phyloP scores from a whole-genome alignment of 441 rosid genomes.

The Populus trichocarpa region DNA sequence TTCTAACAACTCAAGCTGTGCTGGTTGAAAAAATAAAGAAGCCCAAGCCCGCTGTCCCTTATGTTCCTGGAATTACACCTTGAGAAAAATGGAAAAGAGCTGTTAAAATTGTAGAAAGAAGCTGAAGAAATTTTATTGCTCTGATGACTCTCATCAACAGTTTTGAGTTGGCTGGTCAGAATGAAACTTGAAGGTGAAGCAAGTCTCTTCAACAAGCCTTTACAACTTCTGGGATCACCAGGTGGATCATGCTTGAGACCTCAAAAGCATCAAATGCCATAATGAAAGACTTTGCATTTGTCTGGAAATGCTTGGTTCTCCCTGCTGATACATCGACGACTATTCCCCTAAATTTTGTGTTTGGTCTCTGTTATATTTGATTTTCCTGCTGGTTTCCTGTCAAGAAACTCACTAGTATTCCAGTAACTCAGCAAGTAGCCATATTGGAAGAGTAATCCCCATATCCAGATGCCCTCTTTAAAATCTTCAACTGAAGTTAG shows the following conservation, averaged over 20 bases:
- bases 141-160: neutral
- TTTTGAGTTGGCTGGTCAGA: neutral
- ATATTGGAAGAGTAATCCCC: neutral
- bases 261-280: neutral
- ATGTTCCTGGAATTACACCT: constrained; percentile 67
- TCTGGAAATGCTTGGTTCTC: neutral
- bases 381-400: neutral
- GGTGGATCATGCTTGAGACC: neutral
- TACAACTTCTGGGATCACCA: neutral
- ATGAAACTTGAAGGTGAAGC: neutral
- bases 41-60: constrained; percentile 55
- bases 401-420: neutral
- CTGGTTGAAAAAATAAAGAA: constrained; percentile 58
- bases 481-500: no score
- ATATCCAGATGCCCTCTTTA: neutral
- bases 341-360: neutral
- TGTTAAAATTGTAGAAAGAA: neutral
- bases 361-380: neutral
- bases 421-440: neutral
- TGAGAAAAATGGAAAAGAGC: constrained; percentile 2
- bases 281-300: neutral
- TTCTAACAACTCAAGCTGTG: constrained; percentile 79
- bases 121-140: neutral
- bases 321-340: neutral
- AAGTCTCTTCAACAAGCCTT: neutral